Percentiles rank a stretch among this genome's conserved stretches.
phyloP scores from a whole-genome alignment of 352 stramenopile genomes.

The Chrysophaeum taylorii region DNA sequence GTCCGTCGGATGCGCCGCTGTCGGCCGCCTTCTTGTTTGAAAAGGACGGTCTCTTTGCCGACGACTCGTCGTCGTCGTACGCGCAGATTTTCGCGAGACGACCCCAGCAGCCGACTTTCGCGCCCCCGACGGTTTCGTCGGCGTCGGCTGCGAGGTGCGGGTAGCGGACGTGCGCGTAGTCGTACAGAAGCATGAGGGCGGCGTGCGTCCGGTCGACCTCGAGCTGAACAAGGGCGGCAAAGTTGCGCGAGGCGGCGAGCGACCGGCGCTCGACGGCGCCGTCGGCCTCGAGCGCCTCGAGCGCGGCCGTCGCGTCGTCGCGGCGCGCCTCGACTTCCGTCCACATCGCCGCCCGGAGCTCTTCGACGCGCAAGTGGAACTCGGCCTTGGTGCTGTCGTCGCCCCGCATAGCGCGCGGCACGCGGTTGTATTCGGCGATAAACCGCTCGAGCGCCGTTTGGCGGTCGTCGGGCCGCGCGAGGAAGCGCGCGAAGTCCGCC shows the following conservation, averaged over 20 bases:
- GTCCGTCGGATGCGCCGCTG: background rate
- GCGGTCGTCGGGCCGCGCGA: slow-evolving; percentile 53
- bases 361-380: slow-evolving; percentile 55
- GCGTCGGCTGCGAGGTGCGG: background rate
- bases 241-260: slow-evolving; percentile 22
- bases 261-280: slow-evolving; percentile 25
- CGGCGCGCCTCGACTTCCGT: slow-evolving; percentile 35
- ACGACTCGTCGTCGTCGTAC: background rate
- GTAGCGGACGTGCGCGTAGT: slow-evolving; percentile 21
- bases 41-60: no score
- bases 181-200: slow-evolving; percentile 23
- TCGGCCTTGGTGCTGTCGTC: slow-evolving; percentile 62
- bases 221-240: slow-evolving; percentile 31
- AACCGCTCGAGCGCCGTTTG: slow-evolving; percentile 55
- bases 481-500: slow-evolving; percentile 47
- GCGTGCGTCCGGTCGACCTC: slow-evolving; percentile 34
- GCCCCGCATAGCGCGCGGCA: slow-evolving; percentile 66
- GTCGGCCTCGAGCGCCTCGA: background rate
- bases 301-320: slow-evolving; percentile 8
- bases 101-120: background rate
- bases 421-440: slow-evolving; percentile 55
- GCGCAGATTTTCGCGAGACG: background rate
- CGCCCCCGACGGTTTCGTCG: background rate
- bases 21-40: background rate
- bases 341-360: slow-evolving; percentile 54